Evolutionary conservation across 2,329 filamentous ascomycete genomes (phyloP), one percentile per base, ranked within the genome.

Genomic region (Botryosphaeria dothidea): DNA sequence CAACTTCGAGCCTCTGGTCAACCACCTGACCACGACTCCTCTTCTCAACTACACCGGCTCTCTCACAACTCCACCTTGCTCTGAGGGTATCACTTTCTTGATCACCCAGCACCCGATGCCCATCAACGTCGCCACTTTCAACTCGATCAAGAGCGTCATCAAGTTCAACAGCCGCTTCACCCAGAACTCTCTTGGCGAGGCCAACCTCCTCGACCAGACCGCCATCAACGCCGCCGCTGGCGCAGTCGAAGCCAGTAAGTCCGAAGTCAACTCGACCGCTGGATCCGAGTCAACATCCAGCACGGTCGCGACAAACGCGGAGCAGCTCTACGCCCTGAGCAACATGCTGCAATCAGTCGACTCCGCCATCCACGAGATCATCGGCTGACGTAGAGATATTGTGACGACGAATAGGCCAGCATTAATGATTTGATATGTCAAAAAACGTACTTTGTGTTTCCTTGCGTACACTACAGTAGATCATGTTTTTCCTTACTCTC

Each of bases 51-150:
- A 89, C 78, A 73, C 75, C 13, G 87, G 87, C 21, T 87, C 85
- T 19, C 78, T 89, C 52, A 89, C 87, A 45, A 88, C 86, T 0
- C 87, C 87, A 21, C 87, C 87, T 3, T 89, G 87, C 76, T 79
- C 79, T 17, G 85, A 88, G 73, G 82, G 82, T 27, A 77, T 89
- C 23, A 78, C 74, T 9, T 88, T 85, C 80, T 75, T 85, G 54
- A 75, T 87, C 46, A 82, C 82, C 68, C 76, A 79, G 66, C 69
- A 83, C 64, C 80, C 82, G 41, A 71, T 87, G 3, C 72, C 74
- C 38, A 75, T 88, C 67, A 76, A 80, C 68, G 78, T 84, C 17
- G 73, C 73, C 4, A 84, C 82, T 17, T 88, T 77, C 72, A 80
- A 83, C 68, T 77, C 75, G 48, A 82, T 85, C 65, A 86, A 86